These are phyloP conservation scores for Amanita muscaria DNA, from an alignment of 768 basidiomycete genomes.

Conservation along the genomic window DNA sequence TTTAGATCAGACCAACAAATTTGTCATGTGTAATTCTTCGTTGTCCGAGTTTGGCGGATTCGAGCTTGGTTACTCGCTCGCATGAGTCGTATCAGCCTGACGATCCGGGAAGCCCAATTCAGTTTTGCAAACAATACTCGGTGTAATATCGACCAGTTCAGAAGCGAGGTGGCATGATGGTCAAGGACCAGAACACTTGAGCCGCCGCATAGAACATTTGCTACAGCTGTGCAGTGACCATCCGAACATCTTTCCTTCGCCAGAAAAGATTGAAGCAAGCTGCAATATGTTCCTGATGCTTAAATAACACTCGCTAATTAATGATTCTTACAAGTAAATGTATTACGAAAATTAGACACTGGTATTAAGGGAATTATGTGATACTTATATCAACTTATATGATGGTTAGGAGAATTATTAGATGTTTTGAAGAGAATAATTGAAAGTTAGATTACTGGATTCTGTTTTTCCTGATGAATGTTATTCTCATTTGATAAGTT, in stretches of 20 bases:
- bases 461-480: no score
- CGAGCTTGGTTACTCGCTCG: constrained; percentile 96
- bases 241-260: constrained; percentile 80
- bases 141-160: constrained; percentile 97
- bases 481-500: no score
- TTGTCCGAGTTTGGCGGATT: constrained; percentile 97
- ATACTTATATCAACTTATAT: no score
- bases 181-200: constrained; percentile 97
- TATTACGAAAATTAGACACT: no score
- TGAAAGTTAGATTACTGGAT: no score
- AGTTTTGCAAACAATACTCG: constrained; percentile 98
- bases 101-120: constrained; percentile 98
- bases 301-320: no score
- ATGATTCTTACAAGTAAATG: no score
- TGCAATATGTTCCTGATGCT: no score
- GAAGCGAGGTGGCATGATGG: constrained; percentile 96
- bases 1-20: constrained; percentile 78
- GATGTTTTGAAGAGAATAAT: no score
- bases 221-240: constrained; percentile 97
- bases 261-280: constrained; percentile 88
- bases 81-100: constrained; percentile 86
- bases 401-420: no score
- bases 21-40: constrained; percentile 94
- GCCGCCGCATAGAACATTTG: constrained; percentile 91
- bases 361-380: no score